Conservation (phyloP, 768 basidiomycete species). For the Termitomyces sp. region DNA sequence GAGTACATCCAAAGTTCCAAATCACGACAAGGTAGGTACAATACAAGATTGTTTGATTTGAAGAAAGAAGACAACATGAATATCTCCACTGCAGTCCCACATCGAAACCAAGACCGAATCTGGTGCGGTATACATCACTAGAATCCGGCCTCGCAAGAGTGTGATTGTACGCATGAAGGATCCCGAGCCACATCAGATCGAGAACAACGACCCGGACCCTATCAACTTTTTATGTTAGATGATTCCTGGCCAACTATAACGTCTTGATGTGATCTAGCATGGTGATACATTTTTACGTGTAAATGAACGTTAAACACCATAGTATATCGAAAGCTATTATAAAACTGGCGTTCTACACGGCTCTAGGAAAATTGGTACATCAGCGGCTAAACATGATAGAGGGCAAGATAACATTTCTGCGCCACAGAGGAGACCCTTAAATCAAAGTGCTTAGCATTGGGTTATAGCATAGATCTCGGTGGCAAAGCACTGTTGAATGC, state of each 20-base stretch:
- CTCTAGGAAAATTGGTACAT: not conserved
- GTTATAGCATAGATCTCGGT: constrained; percentile 39
- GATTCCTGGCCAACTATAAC: too few relatives aligned
- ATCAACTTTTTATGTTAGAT: not conserved
- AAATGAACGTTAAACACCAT: not conserved
- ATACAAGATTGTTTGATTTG: not conserved
- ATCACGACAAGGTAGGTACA: not conserved
- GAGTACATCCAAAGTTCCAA: not conserved
- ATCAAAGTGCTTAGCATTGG: constrained; percentile 20
- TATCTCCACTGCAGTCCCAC: not conserved
- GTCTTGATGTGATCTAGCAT: too few relatives aligned
- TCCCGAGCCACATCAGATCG: not conserved
- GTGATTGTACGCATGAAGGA: not conserved
- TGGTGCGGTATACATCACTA: not conserved
- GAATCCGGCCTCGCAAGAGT: not conserved
- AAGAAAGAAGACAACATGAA: not conserved
- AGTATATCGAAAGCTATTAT: not conserved
- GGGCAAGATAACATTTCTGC: not conserved
- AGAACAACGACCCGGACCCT: constrained; percentile 1
- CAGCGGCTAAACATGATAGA: not conserved
- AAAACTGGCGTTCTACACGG: too few relatives aligned
- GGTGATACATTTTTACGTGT: not conserved
- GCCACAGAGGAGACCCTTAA: not conserved
- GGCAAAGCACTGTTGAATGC: constrained; percentile 31
- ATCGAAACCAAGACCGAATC: not conserved